Percentiles rank a stretch among this genome's conserved stretches.
Evolutionary conservation across 2,329 filamentous ascomycete genomes (phyloP).

Genomic region (Clonostachys solani): DNA sequence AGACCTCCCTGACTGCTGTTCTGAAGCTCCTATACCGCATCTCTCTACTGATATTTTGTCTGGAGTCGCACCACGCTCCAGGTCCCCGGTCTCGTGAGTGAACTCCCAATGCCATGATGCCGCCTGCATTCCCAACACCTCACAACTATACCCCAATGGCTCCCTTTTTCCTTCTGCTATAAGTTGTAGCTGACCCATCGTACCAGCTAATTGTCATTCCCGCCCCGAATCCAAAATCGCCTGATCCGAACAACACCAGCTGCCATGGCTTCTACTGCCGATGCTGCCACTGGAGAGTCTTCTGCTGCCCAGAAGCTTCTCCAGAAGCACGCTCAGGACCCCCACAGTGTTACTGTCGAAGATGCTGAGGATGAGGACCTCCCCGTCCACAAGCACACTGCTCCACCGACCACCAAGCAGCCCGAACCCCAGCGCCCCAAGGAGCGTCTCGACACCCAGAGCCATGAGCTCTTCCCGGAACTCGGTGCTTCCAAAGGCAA

Average conservation of each 20-base stretch:
- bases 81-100: background rate
- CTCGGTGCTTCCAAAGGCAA: conserved; percentile 70
- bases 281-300: conserved; percentile 32
- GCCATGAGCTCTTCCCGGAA: conserved; percentile 90
- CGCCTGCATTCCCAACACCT: background rate
- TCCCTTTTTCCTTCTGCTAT: too few species aligned
- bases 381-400: conserved; percentile 36
- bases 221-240: too few species aligned
- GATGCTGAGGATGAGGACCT: conserved; percentile 80
- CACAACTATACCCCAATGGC: too few species aligned
- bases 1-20: background rate
- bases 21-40: background rate
- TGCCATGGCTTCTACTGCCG: conserved; percentile 6
- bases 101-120: background rate
- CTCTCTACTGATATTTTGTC: background rate
- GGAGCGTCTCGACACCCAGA: conserved; percentile 67
- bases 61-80: background rate
- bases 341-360: conserved; percentile 67
- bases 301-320: conserved; percentile 60
- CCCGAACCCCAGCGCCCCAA: conserved; percentile 14
- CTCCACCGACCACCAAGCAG: background rate
- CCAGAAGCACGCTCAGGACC: conserved; percentile 53
- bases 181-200: too few species aligned
- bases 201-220: too few species aligned
- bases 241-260: too few species aligned